A percentile compares a stretch with the other conserved stretches of the same genome.
Evolutionary conservation across 257 asterid species (phyloP).

Genomic region (Scutellaria galericulata): DNA sequence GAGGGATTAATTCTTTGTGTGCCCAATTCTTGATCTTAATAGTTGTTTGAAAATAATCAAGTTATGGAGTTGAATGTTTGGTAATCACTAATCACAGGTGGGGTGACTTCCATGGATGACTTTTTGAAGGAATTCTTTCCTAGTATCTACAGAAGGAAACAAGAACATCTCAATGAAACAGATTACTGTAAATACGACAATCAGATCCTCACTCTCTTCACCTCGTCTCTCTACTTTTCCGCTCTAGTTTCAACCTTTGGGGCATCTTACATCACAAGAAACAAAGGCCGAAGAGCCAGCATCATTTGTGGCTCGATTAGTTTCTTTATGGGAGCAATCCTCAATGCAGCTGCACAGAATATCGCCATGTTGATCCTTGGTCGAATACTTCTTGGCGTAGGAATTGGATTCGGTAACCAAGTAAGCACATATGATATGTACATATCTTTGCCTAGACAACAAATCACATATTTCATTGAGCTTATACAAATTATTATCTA

Average conservation of each 20-base stretch:
- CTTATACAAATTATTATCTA: background rate
- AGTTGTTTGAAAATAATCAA: too few relatives aligned
- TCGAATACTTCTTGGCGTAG: slow-evolving; percentile 73
- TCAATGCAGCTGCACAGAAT: slow-evolving; percentile 64
- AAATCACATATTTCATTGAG: background rate
- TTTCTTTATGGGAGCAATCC: slow-evolving; percentile 66
- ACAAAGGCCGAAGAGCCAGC: slow-evolving; percentile 61
- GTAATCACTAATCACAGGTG: slow-evolving; percentile 45
- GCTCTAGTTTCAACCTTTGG: slow-evolving; percentile 69
- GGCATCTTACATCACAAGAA: slow-evolving; percentile 70
- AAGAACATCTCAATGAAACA: slow-evolving; percentile 51
- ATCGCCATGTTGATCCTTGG: slow-evolving; percentile 74
- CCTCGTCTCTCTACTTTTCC: slow-evolving; percentile 79
- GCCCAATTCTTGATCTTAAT: too few relatives aligned
- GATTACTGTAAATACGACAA: slow-evolving; percentile 82
- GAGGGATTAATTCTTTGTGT: too few relatives aligned
- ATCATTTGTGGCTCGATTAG: slow-evolving; percentile 70
- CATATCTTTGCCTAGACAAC: background rate
- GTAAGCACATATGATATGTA: slow-evolving; percentile 39
- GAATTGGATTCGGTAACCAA: slow-evolving; percentile 89
- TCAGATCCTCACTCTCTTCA: slow-evolving; percentile 78
- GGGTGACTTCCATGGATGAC: slow-evolving; percentile 87
- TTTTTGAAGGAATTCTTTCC: slow-evolving; percentile 79
- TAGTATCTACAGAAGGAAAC: slow-evolving; percentile 56
- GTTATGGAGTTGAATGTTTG: background rate